Evolutionary conservation across 2,329 filamentous ascomycete species (phyloP).

Genomic region (Xylaria sp.): DNA sequence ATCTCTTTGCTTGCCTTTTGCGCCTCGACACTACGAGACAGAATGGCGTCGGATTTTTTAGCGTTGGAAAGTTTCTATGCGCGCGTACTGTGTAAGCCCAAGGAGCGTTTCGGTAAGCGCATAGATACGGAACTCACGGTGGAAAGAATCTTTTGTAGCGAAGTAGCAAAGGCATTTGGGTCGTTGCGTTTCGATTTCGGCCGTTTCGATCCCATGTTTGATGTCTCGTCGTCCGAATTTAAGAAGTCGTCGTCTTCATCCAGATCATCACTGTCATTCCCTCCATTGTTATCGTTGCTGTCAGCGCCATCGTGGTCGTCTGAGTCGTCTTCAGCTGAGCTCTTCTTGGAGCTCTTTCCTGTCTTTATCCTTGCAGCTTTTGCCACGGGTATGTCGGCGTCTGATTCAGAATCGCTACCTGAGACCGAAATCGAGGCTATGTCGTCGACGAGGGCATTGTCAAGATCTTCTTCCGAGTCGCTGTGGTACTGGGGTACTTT

Average conservation of each 20-base stretch:
- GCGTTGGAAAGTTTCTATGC: conserved; percentile 74
- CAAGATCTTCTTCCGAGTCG: conserved; percentile 63
- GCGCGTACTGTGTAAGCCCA: conserved; percentile 4
- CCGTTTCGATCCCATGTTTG: conserved; percentile 41
- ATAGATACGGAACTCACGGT: conserved; percentile 50
- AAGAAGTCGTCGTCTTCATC: conserved; percentile 37
- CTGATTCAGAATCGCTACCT: conserved; percentile 43
- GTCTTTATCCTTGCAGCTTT: conserved; percentile 31
- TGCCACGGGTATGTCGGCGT: conserved; percentile 34
- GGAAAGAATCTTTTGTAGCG: conserved; percentile 88
- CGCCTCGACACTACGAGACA: conserved; percentile 80
- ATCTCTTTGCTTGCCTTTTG: conserved; percentile 74
- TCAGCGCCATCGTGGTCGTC: conserved; percentile 30
- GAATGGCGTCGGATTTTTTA: conserved; percentile 86
- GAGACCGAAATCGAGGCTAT: conserved; percentile 44
- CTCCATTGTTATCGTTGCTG: conserved; percentile 33
- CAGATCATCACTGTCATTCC: conserved; percentile 36
- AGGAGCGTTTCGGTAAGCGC: neutral
- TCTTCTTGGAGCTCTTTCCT: conserved; percentile 5
- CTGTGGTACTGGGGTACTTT: conserved; percentile 58
- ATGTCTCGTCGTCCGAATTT: conserved; percentile 39
- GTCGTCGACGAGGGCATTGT: conserved; percentile 59
- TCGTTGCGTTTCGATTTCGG: conserved; percentile 86
- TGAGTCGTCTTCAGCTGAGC: conserved; percentile 32
- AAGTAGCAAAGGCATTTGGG: conserved; percentile 87